These are phyloP conservation scores for Lanmaoa rubissima DNA, from an alignment of 768 basidiomycete genomes.

Conservation along the genomic window DNA sequence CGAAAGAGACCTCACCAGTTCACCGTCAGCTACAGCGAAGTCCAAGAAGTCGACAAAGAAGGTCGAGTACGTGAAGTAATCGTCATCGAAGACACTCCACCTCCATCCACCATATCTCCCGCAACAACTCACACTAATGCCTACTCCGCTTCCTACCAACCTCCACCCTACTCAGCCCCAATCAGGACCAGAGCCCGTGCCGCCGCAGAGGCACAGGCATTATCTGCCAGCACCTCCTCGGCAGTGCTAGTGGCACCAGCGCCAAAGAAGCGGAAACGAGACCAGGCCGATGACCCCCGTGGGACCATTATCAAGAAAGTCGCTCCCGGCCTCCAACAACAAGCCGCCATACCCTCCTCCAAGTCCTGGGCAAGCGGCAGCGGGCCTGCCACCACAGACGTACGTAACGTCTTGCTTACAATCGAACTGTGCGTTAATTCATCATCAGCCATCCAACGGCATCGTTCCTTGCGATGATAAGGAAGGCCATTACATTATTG, in stretches of 20 bases:
- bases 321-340: conserved; percentile 47
- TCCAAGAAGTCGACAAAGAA: conserved; percentile 79
- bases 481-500: conserved; percentile 98
- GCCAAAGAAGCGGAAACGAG: conserved; percentile 83
- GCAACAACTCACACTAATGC: conserved; percentile 67
- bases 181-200: conserved; percentile 83
- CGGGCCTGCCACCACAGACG: conserved; percentile 64
- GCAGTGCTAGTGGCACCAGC: conserved; percentile 65
- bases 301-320: conserved; percentile 64
- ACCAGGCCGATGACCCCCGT: conserved; percentile 71
- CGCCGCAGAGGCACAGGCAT: conserved; percentile 79
- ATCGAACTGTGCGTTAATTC: conserved; percentile 28
- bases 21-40: conserved; percentile 84
- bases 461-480: conserved; percentile 88
- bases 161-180: conserved; percentile 69
- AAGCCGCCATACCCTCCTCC: conserved; percentile 47
- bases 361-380: conserved; percentile 70
- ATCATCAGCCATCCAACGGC: conserved; percentile 58
- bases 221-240: conserved; percentile 64
- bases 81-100: conserved; percentile 91
- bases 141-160: conserved; percentile 79
- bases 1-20: conserved; percentile 80
- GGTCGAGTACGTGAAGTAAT: conserved; percentile 83
- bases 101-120: conserved; percentile 71
- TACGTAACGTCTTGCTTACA: conserved; percentile 38